Conservation (phyloP, 2,329 filamentous ascomycete species). For the Fonsecaea multimorphosa region DNA sequence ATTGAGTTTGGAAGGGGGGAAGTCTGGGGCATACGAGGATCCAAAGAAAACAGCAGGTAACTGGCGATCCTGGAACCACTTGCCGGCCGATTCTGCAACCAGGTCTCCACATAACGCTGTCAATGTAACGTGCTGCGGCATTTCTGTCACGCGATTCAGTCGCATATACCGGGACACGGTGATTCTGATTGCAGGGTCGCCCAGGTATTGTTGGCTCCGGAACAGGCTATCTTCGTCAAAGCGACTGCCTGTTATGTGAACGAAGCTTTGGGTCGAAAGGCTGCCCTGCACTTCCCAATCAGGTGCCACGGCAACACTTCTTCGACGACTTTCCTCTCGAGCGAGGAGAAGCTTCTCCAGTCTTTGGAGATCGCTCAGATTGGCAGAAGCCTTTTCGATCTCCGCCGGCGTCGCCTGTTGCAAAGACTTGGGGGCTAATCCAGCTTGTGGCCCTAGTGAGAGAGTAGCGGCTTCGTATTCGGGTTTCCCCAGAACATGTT, state of each 20-base stretch:
- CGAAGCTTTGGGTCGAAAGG: slow-evolving; percentile 12
- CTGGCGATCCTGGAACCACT: slow-evolving; percentile 59
- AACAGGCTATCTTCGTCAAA: slow-evolving; percentile 42
- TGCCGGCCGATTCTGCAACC: slow-evolving; percentile 57
- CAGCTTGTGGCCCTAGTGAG: slow-evolving; percentile 43
- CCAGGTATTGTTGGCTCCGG: slow-evolving; percentile 45
- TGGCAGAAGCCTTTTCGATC: slow-evolving; percentile 39
- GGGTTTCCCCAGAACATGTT: slow-evolving; percentile 21
- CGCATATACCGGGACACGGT: slow-evolving; percentile 12
- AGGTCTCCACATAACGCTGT: slow-evolving; percentile 62
- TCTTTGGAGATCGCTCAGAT: slow-evolving; percentile 42
- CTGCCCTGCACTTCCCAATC: slow-evolving; percentile 41
- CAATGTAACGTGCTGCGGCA: slow-evolving; percentile 49
- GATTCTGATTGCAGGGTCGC: slow-evolving; percentile 52
- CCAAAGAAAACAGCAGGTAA: slow-evolving; percentile 60
- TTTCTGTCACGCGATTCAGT: slow-evolving; percentile 11
- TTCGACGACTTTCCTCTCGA: slow-evolving; percentile 19
- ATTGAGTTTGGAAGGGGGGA: slow-evolving; percentile 47
- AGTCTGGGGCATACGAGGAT: slow-evolving; percentile 43
- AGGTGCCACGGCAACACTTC: slow-evolving; percentile 36
- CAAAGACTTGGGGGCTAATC: slow-evolving; percentile 1
- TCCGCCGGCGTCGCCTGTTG: slow-evolving; percentile 34
- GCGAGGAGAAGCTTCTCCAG: slow-evolving; percentile 38
- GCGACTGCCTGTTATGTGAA: slow-evolving; percentile 34
- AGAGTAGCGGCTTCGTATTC: slow-evolving; percentile 33